phyloP scores from a whole-genome alignment of 305 asterid genomes.

The Stenogyne calaminthoides region DNA sequence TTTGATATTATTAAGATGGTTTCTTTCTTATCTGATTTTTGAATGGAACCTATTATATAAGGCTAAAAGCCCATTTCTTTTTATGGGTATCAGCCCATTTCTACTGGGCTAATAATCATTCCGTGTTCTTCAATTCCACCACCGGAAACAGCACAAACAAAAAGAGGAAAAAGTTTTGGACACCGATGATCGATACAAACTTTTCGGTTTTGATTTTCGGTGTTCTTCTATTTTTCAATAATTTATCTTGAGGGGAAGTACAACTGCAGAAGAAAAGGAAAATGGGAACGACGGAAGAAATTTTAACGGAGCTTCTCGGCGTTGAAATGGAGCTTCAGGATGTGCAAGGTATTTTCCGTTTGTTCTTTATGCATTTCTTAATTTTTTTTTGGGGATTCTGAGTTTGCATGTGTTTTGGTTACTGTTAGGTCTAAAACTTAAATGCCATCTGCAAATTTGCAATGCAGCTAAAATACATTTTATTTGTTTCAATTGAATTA shows the following conservation, averaged over 20 bases:
- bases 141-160: neutral
- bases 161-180: neutral
- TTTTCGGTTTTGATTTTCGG: neutral
- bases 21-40: no score
- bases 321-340: slow-evolving; percentile 85
- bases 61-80: neutral
- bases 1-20: no score
- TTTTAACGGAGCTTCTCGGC: slow-evolving; percentile 73
- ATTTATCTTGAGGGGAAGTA: slow-evolving; percentile 5
- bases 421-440: neutral
- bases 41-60: no score
- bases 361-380: slow-evolving; percentile 4
- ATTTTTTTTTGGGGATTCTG: neutral
- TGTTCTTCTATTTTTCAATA: neutral
- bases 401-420: neutral
- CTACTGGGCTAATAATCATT: neutral
- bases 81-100: neutral
- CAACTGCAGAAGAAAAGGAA: neutral
- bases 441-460: neutral
- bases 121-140: slow-evolving; percentile 8
- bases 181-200: neutral
- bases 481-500: slow-evolving; percentile 15
- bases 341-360: slow-evolving; percentile 62
- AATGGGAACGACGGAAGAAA: slow-evolving; percentile 69
- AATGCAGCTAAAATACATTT: slow-evolving; percentile 6